These are phyloP conservation scores for Oryza longistaminata DNA, from an alignment of 176 grass and related monocot genomes.

Conservation along the genomic window DNA sequence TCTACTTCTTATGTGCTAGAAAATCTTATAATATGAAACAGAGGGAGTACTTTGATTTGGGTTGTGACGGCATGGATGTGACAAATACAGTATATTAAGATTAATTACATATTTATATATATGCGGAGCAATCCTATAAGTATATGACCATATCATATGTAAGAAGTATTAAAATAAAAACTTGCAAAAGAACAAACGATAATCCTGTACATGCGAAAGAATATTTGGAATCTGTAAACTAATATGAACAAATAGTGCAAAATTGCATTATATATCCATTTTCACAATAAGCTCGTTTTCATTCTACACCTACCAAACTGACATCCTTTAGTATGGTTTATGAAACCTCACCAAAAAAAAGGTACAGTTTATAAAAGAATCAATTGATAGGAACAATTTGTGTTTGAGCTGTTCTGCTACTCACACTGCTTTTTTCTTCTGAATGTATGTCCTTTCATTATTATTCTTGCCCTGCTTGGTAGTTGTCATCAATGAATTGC, in stretches of 20 bases:
- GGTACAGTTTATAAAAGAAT: not conserved
- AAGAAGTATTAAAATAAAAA: not conserved
- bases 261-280: not conserved
- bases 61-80: not conserved
- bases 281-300: not conserved
- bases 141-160: not conserved
- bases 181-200: not conserved
- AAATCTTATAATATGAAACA: too few species aligned
- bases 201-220: not conserved
- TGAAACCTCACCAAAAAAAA: not conserved
- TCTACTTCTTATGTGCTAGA: too few species aligned
- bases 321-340: not conserved
- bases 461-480: not conserved
- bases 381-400: not conserved
- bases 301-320: not conserved
- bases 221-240: not conserved
- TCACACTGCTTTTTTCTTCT: not conserved
- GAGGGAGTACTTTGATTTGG: too few species aligned
- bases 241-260: not conserved
- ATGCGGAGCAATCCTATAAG: too few species aligned
- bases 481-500: not conserved
- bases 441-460: not conserved
- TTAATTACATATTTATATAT: too few species aligned
- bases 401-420: not conserved
- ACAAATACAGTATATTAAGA: not conserved